phyloP scores from a whole-genome alignment of 371 early-diverging fungal species.

The Quaeritorhiza haematococci region DNA sequence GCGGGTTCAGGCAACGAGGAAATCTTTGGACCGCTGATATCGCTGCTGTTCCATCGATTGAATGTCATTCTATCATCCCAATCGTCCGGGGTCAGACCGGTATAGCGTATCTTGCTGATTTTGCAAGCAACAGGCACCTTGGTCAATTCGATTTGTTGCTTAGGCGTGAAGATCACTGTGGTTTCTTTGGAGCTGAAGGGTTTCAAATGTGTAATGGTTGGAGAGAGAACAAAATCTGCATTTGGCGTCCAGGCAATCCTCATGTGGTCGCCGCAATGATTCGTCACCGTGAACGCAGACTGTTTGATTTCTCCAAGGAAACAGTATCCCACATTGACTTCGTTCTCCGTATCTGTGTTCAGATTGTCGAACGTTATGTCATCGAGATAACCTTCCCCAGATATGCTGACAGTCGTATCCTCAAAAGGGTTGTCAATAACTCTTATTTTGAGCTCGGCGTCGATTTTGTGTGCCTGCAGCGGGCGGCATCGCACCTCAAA shows the following conservation, averaged over 20 bases:
- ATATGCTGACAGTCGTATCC: slow-evolving; percentile 34
- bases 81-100: slow-evolving; percentile 23
- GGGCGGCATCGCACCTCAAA: slow-evolving; percentile 40
- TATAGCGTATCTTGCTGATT: slow-evolving; percentile 31
- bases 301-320: slow-evolving; percentile 32
- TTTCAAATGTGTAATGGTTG: slow-evolving; percentile 31
- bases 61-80: slow-evolving; percentile 43
- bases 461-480: slow-evolving; percentile 27
- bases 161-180: slow-evolving; percentile 31
- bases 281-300: slow-evolving; percentile 25
- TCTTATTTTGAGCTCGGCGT: slow-evolving; percentile 37
- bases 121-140: slow-evolving; percentile 18
- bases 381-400: slow-evolving; percentile 47
- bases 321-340: slow-evolving; percentile 41
- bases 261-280: slow-evolving; percentile 36
- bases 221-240: slow-evolving; percentile 29
- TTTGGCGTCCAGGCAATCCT: slow-evolving; percentile 25
- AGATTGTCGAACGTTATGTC: slow-evolving; percentile 41
- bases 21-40: slow-evolving; percentile 29
- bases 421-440: slow-evolving; percentile 52
- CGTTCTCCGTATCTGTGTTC: slow-evolving; percentile 32
- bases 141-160: slow-evolving; percentile 24
- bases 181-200: slow-evolving; percentile 32
- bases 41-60: slow-evolving; percentile 31
- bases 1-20: slow-evolving; percentile 32